These are phyloP conservation scores for Cryomyces minteri DNA, from an alignment of 495 filamentous ascomycete species.

Conservation along the genomic window DNA sequence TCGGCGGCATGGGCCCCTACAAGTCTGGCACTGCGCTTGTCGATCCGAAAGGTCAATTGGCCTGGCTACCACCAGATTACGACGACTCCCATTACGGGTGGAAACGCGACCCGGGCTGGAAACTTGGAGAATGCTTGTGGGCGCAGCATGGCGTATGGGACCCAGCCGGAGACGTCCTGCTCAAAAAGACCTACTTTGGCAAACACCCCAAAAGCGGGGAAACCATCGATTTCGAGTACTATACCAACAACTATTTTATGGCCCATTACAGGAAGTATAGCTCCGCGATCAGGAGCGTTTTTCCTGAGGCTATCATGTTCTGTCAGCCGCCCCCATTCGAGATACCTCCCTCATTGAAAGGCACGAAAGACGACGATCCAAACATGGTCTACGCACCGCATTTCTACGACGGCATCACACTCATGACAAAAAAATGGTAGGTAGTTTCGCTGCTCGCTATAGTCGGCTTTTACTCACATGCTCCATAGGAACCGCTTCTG, in stretches of 20 bases:
- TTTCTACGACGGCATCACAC: conserved; percentile 89
- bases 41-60: conserved; percentile 69
- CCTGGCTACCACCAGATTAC: conserved; percentile 65
- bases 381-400: conserved; percentile 86
- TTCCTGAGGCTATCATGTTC: conserved; percentile 69
- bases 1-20: conserved; percentile 81
- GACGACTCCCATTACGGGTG: conserved; percentile 82
- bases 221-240: conserved; percentile 58
- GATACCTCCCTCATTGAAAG: conserved; percentile 75
- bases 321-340: conserved; percentile 87
- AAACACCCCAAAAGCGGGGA: conserved; percentile 53
- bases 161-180: conserved; percentile 50
- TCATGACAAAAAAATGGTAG: conserved; percentile 94
- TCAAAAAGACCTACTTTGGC: conserved; percentile 77
- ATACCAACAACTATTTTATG: conserved; percentile 82
- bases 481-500: conserved; percentile 59
- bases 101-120: conserved; percentile 77
- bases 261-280: conserved; percentile 60
- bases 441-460: conserved; percentile 1
- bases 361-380: conserved; percentile 70
- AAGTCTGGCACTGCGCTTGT: conserved; percentile 68
- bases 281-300: conserved; percentile 51
- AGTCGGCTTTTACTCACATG: too few relatives aligned
- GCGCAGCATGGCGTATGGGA: conserved; percentile 97
- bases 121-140: conserved; percentile 84